Conservation (phyloP, 1,139 yeast genomes). For the Kurtzmaniella quercitrusa region DNA sequence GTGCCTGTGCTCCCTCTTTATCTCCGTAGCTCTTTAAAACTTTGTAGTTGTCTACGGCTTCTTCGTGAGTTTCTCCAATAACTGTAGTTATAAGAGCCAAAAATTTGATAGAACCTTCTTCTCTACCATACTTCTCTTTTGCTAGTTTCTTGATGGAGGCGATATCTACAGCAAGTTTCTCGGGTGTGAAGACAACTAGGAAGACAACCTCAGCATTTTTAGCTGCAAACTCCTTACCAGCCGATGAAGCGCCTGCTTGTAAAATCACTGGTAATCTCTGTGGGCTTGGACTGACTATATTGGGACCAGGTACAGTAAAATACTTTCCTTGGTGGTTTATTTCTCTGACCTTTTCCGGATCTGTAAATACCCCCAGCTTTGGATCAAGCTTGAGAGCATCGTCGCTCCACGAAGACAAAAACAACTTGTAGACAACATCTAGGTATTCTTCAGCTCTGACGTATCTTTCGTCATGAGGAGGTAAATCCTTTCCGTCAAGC, state of each 20-base stretch:
- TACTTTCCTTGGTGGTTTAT: constrained; percentile 36
- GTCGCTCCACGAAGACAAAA: constrained; percentile 43
- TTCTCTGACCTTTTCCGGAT: constrained; percentile 37
- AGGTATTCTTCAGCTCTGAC: constrained; percentile 39
- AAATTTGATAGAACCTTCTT: constrained; percentile 32
- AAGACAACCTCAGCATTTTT: constrained; percentile 43
- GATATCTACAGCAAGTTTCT: constrained; percentile 24
- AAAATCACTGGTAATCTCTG: constrained; percentile 42
- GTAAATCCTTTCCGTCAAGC: constrained; percentile 28
- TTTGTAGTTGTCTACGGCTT: constrained; percentile 26
- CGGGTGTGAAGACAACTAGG: constrained; percentile 27
- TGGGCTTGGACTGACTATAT: constrained; percentile 38
- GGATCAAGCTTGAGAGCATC: constrained; percentile 35
- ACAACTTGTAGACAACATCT: constrained; percentile 35
- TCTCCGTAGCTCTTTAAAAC: constrained; percentile 31
- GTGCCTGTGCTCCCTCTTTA: constrained; percentile 35
- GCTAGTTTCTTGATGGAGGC: constrained; percentile 25
- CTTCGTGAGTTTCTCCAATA: constrained; percentile 33
- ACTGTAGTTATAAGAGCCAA: constrained; percentile 29
- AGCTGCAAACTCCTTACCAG: constrained; percentile 42
- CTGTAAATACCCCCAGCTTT: constrained; percentile 30
- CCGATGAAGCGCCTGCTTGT: constrained; percentile 46
- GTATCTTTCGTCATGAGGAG: constrained; percentile 39
- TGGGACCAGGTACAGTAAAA: constrained; percentile 44
- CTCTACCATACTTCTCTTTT: constrained; percentile 26